Evolutionary conservation across 2,329 filamentous ascomycete species (phyloP).

Genomic region (Colletotrichum sp.): DNA sequence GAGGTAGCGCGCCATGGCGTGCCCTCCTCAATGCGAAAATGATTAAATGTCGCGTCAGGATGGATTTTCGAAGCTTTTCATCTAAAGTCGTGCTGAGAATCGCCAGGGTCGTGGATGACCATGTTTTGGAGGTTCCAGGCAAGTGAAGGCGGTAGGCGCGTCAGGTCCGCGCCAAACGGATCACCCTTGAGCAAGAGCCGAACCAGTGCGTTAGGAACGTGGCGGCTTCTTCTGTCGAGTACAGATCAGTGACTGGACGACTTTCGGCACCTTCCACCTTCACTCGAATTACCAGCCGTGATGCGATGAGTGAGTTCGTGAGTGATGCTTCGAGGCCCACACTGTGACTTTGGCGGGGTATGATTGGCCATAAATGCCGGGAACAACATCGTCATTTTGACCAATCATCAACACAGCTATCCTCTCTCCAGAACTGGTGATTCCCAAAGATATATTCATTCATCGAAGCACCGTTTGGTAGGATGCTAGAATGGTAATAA

Average conservation of each 20-base stretch:
- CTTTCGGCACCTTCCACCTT: background rate
- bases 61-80: background rate
- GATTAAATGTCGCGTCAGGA: background rate
- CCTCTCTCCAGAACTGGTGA: background rate
- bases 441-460: background rate
- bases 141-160: background rate
- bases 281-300: background rate
- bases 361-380: slow-evolving; percentile 3
- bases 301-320: slow-evolving; percentile 6
- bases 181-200: background rate
- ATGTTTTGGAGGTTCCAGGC: background rate
- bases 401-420: background rate
- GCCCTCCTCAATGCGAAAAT: background rate
- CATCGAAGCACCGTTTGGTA: background rate
- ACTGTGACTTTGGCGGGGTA: background rate
- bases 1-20: slow-evolving; percentile 76
- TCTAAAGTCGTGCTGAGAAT: background rate
- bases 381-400: background rate
- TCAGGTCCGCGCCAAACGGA: background rate
- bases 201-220: background rate
- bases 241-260: too few species aligned
- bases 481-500: background rate
- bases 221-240: background rate
- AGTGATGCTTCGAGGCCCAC: background rate
- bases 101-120: background rate